Evolutionary conservation across 2,329 filamentous ascomycete species (phyloP).

Genomic region (Acrocalymma vagum): DNA sequence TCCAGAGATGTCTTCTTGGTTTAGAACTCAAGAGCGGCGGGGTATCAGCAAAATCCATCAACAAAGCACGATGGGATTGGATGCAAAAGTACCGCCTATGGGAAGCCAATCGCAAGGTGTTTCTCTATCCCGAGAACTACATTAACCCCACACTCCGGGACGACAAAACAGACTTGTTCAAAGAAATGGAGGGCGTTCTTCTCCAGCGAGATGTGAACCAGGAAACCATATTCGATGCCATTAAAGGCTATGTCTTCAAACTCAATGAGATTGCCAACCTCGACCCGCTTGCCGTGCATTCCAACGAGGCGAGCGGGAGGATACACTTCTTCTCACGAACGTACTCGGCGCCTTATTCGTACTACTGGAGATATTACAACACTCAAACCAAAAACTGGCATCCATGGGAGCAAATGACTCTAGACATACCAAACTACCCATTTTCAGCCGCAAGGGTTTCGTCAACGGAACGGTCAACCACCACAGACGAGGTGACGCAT

Average conservation of each 20-base stretch:
- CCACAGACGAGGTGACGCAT: too few relatives aligned
- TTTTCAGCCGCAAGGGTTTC: too few relatives aligned
- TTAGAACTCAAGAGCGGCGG: slow-evolving; percentile 29
- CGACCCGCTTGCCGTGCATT: too few relatives aligned
- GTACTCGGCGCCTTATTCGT: too few relatives aligned
- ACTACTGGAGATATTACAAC: too few relatives aligned
- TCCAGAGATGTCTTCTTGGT: slow-evolving; percentile 40
- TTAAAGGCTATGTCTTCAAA: neutral
- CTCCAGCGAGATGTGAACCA: slow-evolving; percentile 21
- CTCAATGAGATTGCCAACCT: neutral
- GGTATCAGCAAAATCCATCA: neutral
- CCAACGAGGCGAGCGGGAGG: too few relatives aligned
- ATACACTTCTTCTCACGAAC: too few relatives aligned
- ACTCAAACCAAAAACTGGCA: too few relatives aligned
- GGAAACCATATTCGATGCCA: neutral
- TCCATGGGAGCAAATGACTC: too few relatives aligned
- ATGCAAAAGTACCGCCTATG: slow-evolving; percentile 35
- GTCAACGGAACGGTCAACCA: too few relatives aligned
- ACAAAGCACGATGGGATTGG: slow-evolving; percentile 30
- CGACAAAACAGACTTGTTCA: slow-evolving; percentile 37
- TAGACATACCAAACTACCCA: too few relatives aligned
- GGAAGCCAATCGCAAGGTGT: slow-evolving; percentile 41
- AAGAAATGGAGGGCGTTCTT: slow-evolving; percentile 28
- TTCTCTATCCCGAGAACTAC: slow-evolving; percentile 47
- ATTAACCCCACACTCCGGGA: slow-evolving; percentile 40